A percentile compares a stretch with the other conserved stretches of the same genome.
These are phyloP conservation scores for Astragalus glycyphyllos DNA, from an alignment of 306 rosid genomes.

Conservation along the genomic window DNA sequence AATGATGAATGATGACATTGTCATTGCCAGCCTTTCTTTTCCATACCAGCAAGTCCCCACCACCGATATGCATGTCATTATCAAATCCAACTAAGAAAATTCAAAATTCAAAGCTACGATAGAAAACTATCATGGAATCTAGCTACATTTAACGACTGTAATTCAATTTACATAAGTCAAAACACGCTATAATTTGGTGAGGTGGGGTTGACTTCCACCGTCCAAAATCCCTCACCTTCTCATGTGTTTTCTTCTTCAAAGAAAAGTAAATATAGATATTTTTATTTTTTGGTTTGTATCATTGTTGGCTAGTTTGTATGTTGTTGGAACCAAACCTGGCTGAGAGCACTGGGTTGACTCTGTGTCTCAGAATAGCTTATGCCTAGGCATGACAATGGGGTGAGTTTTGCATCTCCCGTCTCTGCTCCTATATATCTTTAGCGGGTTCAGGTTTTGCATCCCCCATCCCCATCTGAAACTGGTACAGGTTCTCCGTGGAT, in stretches of 20 bases:
- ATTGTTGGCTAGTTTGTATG: too few relatives aligned
- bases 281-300: too few relatives aligned
- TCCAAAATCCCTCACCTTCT: neutral
- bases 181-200: conserved; percentile 11
- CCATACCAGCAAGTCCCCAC: conserved; percentile 8
- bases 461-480: too few relatives aligned
- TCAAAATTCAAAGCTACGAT: conserved; percentile 6
- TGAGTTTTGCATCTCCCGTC: too few relatives aligned
- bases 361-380: too few relatives aligned
- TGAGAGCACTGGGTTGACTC: too few relatives aligned
- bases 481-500: too few relatives aligned
- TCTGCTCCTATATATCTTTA: too few relatives aligned
- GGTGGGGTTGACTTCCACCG: conserved; percentile 28
- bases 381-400: too few relatives aligned
- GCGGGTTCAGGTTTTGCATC: too few relatives aligned
- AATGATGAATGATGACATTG: conserved; percentile 1
- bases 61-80: conserved; percentile 1
- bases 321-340: too few relatives aligned
- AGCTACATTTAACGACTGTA: neutral
- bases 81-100: conserved; percentile 24
- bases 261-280: too few relatives aligned
- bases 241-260: neutral
- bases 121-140: conserved; percentile 16
- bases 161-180: conserved; percentile 28
- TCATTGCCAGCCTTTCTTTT: conserved; percentile 7